phyloP scores from a whole-genome alignment of 345 rosid species.

The Durio zibethinus region DNA sequence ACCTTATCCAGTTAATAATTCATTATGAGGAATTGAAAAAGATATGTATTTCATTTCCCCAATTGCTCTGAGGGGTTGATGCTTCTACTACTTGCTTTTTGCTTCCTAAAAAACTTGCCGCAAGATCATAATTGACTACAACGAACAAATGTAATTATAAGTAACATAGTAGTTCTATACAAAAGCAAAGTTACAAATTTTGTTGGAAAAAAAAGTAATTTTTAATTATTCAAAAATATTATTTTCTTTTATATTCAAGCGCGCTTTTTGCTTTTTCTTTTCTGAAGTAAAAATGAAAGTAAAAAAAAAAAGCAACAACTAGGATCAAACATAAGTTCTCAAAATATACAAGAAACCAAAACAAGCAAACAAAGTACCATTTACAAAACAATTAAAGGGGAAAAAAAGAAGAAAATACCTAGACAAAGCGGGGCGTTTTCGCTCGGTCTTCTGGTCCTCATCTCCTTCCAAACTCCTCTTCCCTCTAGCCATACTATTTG shows the following conservation, averaged over 20 bases:
- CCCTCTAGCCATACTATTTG: slow-evolving; percentile 56
- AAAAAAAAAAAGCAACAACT: neutral
- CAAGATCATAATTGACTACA: neutral
- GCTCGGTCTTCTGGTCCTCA: slow-evolving; percentile 59
- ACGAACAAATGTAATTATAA: neutral
- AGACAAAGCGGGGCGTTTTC: slow-evolving; percentile 77
- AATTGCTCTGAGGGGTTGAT: neutral
- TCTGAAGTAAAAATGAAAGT: too few species aligned
- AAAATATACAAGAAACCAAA: neutral
- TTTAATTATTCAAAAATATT: neutral
- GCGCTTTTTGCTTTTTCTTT: neutral
- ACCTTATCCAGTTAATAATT: neutral
- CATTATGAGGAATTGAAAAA: neutral
- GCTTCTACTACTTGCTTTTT: neutral
- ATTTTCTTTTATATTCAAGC: neutral
- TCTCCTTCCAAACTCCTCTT: slow-evolving; percentile 58
- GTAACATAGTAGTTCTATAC: neutral
- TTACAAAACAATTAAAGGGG: neutral
- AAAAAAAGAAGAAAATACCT: slow-evolving; percentile 29
- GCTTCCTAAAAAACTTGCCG: neutral
- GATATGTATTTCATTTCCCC: neutral
- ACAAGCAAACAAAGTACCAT: neutral
- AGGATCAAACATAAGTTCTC: neutral
- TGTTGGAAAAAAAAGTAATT: neutral
- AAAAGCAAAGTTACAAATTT: neutral